Evolutionary conservation across 2,329 filamentous ascomycete species (phyloP).

Genomic region (Fusarium protoensiforme): DNA sequence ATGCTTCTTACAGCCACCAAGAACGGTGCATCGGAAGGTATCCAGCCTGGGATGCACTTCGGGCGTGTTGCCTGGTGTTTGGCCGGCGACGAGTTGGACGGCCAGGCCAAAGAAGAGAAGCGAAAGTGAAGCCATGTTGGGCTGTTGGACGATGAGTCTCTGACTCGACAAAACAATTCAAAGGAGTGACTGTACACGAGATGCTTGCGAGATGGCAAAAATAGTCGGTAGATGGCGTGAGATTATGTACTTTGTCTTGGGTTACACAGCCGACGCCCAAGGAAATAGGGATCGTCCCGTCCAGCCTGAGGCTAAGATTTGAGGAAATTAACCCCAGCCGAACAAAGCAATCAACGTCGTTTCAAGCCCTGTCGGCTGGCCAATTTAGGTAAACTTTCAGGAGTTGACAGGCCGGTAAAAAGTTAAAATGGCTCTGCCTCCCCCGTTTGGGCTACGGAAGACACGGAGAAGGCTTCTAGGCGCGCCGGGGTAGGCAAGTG

Average conservation of each 20-base stretch:
- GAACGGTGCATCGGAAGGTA: conserved; percentile 64
- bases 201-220: not conserved
- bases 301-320: not conserved
- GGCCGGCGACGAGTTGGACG: conserved; percentile 41
- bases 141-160: not conserved
- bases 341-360: not conserved
- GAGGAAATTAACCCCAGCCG: not conserved
- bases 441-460: not conserved
- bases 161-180: not conserved
- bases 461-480: not conserved
- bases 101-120: conserved; percentile 14
- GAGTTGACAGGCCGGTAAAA: not conserved
- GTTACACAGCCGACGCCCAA: not conserved
- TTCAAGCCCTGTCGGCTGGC: not conserved
- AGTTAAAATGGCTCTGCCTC: not conserved
- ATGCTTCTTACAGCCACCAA: conserved; percentile 58
- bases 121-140: conserved; percentile 8
- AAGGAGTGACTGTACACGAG: not conserved
- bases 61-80: conserved; percentile 52
- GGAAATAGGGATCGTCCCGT: not conserved
- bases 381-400: not conserved
- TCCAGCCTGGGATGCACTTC: conserved; percentile 63
- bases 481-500: not conserved
- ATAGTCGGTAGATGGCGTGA: not conserved
- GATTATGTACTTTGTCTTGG: not conserved